Conservation (phyloP, 1,284 basidiomycete genomes). For the Ceratobasidium papillatum region DNA sequence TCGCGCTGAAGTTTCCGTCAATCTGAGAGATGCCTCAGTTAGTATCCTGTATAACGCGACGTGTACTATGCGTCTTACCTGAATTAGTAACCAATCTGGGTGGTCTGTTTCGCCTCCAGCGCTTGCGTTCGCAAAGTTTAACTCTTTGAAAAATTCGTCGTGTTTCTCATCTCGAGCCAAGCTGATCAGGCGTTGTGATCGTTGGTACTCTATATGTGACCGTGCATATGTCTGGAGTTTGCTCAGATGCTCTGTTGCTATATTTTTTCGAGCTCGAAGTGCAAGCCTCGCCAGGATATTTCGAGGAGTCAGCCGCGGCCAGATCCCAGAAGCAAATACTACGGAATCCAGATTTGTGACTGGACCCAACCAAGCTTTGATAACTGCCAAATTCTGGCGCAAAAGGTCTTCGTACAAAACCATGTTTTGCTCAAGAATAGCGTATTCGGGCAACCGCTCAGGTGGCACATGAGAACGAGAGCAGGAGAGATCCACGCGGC, state of each 20-base stretch:
- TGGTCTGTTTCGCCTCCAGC: background rate
- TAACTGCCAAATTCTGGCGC: background rate
- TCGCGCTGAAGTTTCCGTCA: constrained; percentile 56
- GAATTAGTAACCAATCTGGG: constrained; percentile 28
- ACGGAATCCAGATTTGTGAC: background rate
- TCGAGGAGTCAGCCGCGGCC: constrained; percentile 27
- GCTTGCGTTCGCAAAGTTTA: background rate
- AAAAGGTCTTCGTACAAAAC: background rate
- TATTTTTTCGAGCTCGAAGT: background rate
- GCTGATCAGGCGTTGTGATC: constrained; percentile 10
- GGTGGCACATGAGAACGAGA: background rate
- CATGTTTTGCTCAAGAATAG: background rate
- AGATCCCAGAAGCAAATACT: constrained; percentile 7
- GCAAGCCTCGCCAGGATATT: constrained; percentile 1
- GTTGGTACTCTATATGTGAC: constrained; percentile 17
- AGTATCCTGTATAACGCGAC: background rate
- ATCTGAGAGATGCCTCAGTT: constrained; percentile 50
- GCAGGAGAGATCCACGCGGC: background rate
- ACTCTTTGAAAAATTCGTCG: constrained; percentile 33
- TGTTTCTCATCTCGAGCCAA: background rate
- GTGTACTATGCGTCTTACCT: background rate
- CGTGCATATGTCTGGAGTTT: constrained; percentile 22
- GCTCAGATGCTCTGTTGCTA: background rate
- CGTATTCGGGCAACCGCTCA: background rate
- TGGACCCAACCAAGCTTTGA: background rate